phyloP scores from a whole-genome alignment of 164 flowering plant genomes.

The Tetrastigma voinierianum region DNA sequence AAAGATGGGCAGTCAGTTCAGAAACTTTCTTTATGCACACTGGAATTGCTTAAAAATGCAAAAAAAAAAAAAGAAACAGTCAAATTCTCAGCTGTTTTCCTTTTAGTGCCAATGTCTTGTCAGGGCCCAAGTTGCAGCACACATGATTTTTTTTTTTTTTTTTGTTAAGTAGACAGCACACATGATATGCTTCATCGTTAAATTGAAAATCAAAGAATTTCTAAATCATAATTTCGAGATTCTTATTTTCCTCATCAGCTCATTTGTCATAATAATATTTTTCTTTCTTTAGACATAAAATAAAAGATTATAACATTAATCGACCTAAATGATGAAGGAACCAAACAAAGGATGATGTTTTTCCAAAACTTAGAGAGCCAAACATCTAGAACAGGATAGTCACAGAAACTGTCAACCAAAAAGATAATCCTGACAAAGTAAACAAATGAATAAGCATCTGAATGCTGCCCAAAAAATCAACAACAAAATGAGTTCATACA shows the following conservation, averaged over 20 bases:
- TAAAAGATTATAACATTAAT: neutral
- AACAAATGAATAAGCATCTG: conserved; percentile 1
- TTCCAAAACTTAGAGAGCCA: neutral
- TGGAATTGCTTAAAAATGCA: neutral
- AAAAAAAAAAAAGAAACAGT: neutral
- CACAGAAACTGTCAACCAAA: neutral
- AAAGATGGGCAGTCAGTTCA: neutral
- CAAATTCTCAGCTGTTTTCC: neutral
- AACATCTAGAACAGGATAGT: neutral
- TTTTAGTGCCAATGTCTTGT: neutral
- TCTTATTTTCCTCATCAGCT: too few species aligned
- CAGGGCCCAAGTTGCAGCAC: neutral
- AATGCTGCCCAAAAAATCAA: too few species aligned
- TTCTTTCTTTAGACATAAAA: too few species aligned
- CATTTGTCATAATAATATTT: too few species aligned
- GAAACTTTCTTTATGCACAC: conserved; percentile 1
- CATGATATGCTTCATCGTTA: too few species aligned
- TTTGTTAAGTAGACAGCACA: too few species aligned
- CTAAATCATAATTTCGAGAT: too few species aligned
- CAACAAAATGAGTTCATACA: neutral
- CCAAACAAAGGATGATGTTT: neutral
- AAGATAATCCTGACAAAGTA: neutral
- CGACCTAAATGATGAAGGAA: neutral
- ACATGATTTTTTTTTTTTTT: too few species aligned
- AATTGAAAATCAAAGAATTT: too few species aligned